Conservation (phyloP, 2,329 filamentous ascomycete species). For the Fusarium aywerte region DNA sequence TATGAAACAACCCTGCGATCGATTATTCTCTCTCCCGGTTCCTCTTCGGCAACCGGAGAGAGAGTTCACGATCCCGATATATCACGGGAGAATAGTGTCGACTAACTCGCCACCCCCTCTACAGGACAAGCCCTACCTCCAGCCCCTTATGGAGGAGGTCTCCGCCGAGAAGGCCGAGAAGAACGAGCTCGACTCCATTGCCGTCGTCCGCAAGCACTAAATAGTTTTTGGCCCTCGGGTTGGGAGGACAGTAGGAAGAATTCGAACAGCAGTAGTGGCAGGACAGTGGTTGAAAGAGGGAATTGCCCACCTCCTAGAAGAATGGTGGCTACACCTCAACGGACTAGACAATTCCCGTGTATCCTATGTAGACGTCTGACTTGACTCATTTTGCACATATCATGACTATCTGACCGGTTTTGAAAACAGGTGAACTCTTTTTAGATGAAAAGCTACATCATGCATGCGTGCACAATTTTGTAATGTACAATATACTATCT, state of each 20-base stretch:
- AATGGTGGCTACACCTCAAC: slow-evolving; percentile 39
- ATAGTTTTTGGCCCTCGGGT: slow-evolving; percentile 10
- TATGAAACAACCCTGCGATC: slow-evolving; percentile 45
- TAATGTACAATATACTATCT: slow-evolving; percentile 43
- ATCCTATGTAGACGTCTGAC: slow-evolving; percentile 51
- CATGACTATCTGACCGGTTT: neutral
- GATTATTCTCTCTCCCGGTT: slow-evolving; percentile 3
- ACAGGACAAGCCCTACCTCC: slow-evolving; percentile 66
- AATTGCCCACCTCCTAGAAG: slow-evolving; percentile 38
- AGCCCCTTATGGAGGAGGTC: slow-evolving; percentile 63
- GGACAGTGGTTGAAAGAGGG: slow-evolving; percentile 39
- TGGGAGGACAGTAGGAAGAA: slow-evolving; percentile 17
- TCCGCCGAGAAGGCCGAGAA: slow-evolving; percentile 63
- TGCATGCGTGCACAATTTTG: slow-evolving; percentile 41
- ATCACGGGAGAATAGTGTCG: slow-evolving; percentile 9
- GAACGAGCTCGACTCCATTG: slow-evolving; percentile 62
- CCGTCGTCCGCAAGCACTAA: slow-evolving; percentile 62
- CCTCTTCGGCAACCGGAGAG: slow-evolving; percentile 35
- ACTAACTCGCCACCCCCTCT: slow-evolving; percentile 32
- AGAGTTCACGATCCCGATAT: slow-evolving; percentile 32
- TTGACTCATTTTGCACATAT: slow-evolving; percentile 46
- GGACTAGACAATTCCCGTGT: slow-evolving; percentile 50
- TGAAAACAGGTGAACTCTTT: slow-evolving; percentile 31
- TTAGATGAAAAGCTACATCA: slow-evolving; percentile 36
- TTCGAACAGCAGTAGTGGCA: slow-evolving; percentile 30